Evolutionary conservation across 2,329 filamentous ascomycete species (phyloP), one percentile per base, ranked within the genome.

Genomic region (Botrytis paeoniae): DNA sequence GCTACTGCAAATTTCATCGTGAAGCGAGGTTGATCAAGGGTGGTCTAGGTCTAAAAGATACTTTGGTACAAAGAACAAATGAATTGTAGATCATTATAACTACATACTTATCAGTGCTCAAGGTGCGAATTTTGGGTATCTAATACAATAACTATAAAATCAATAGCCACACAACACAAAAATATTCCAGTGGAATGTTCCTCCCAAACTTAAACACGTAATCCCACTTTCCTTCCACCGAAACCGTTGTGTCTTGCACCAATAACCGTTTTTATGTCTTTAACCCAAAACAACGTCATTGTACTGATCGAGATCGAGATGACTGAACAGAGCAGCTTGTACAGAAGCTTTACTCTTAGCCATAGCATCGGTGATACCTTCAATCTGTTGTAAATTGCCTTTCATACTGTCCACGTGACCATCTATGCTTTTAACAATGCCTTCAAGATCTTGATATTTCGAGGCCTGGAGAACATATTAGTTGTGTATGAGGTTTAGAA

Each of bases 391-490:
- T 18, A 81, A 69, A 74, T 82, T 81, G 41, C 77, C 76, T 45
- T 78, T 73, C 51, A 82, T 77, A 62, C 76, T 80, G 48, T 78
- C 79, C 74, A 81, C 75, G 73, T 82, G 81, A 75, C 77, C 77
- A 59, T 75, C 70, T 12, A 81, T 66, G 6, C 79, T 76, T 35
- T 78, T 71, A 18, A 78, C 64, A 65, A 81, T 73, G 14, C 73
- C 74, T 41, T 76, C 64, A 1, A 81, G 70, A 73, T 78, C 73
- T n/a, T 78, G 76, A 68, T 81, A 79, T 41, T 77, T 74, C 29
- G 73, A 73, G 35, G 75, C 66, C 77, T 80, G 57, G 35, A 59
- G 54, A 64, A 16, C 43, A 48, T n/a, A 41, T 80, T 75, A 79
- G 77, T 41, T 63, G 35, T 54, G 41, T 32, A 48, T 41, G 43